Base-by-base conservation (phyloP, 2,329 filamentous ascomycete species). In the Helminthosporium solani region DNA sequence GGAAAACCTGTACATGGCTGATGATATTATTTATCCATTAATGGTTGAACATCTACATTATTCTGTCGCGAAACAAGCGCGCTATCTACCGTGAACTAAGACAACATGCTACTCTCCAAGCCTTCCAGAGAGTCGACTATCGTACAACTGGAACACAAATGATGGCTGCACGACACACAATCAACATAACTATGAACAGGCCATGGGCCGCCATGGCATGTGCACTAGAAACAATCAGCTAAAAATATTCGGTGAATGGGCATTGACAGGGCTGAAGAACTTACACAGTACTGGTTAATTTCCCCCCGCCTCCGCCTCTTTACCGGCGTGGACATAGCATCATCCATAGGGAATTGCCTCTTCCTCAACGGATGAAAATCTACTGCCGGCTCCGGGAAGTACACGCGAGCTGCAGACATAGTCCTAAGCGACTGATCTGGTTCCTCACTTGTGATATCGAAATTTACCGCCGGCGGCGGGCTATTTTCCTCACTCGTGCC, bases 201-300 rank as follows among this genome's bases (percentile, higher is more conserved):
- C 47, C 47, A 50, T 8, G 47, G 47, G 3, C 43, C 47, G 9
- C 34, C 18, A 6, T 42, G 21, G 19, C 47, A 50, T 2, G 36
- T 19, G 27, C 47, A 50, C 47, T 50, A 19, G 4, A n/a, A 15
- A n/a, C 12, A 33, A 14, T 49, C n/a, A 46, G 42, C 34, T 19
- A n/a, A n/a, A n/a, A n/a, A n/a, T n/a, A n/a, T n/a, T n/a, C n/a
- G n/a, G n/a, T n/a, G n/a, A n/a, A n/a, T 28, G 31, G n/a, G 27
- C 5, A 19, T 8, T 8, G 23, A 6, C 23, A 25, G 23, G 5
- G 9, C 23, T 31, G 8, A 12, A 16, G 27, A n/a, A 40, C 47
- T 40, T 41, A 50, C 47, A 33, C 47, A 50, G 25, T 43, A 50
- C 1, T 34, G 43, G 30, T 50, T 23, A 11, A 50, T 21, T 6